Percentiles rank a stretch among this genome's conserved stretches.
phyloP scores from a whole-genome alignment of 345 rosid genomes.

The Hibiscus tridactylites region DNA sequence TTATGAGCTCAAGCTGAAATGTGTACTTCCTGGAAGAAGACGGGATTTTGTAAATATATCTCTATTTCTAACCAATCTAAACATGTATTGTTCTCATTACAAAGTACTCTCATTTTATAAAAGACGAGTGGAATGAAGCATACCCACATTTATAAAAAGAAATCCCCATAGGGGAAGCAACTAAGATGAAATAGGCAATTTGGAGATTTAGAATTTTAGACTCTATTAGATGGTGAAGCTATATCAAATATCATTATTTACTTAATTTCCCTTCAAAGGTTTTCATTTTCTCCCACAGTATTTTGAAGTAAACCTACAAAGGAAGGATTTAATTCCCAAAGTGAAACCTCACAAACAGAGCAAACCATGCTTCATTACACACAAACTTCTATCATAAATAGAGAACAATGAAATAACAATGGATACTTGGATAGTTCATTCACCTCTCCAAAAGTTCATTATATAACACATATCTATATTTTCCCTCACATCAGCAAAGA shows the following conservation, averaged over 20 bases:
- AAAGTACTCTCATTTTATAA: neutral
- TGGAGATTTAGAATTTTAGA: neutral
- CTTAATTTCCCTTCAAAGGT: neutral
- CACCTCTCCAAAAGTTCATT: neutral
- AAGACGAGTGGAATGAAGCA: neutral
- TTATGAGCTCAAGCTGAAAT: neutral
- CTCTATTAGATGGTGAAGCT: no score
- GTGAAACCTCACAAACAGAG: neutral
- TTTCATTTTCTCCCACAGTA: neutral
- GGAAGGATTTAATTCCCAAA: neutral
- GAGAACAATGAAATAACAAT: neutral
- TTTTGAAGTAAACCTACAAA: neutral
- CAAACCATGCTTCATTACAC: neutral
- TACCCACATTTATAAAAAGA: neutral
- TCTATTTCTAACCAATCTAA: neutral
- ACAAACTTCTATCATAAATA: neutral
- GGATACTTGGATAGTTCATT: neutral
- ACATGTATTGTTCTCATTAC: neutral
- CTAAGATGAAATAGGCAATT: neutral
- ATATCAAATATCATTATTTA: neutral
- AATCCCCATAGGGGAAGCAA: neutral
- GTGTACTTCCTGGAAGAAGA: neutral
- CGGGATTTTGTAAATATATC: neutral
- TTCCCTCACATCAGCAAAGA: neutral
- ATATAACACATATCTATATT: neutral